Conservation (phyloP, 2,329 filamentous ascomycete species). For the Trichoderma endophyticum region DNA sequence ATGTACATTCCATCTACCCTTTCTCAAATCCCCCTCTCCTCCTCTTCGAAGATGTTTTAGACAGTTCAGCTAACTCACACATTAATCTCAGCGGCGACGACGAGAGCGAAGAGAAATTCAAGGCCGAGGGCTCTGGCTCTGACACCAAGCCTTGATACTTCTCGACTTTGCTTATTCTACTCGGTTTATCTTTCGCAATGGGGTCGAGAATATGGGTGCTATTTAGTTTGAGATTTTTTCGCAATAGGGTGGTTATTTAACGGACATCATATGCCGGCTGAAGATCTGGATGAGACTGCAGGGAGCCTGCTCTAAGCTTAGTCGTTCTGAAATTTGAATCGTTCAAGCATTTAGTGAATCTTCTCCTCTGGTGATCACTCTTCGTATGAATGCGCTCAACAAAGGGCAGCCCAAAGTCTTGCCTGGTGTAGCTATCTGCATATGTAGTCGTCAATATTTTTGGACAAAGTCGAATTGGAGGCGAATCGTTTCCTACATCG, state of each 20-base stretch:
- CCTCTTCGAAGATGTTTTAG: neutral
- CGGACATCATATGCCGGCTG: neutral
- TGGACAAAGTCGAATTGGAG: rapidly evolving
- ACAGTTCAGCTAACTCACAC: neutral
- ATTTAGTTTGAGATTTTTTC: neutral
- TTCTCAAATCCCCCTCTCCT: too few species aligned
- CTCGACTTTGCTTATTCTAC: neutral
- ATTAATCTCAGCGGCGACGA: neutral
- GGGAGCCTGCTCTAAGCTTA: neutral
- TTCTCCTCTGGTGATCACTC: neutral
- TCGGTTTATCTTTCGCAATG: neutral
- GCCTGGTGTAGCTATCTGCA: neutral
- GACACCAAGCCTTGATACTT: neutral
- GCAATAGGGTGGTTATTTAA: neutral
- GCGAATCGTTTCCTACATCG: neutral
- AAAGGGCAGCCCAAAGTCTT: neutral
- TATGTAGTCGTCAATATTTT: neutral
- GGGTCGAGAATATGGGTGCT: neutral
- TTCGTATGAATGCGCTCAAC: neutral
- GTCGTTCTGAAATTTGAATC: neutral
- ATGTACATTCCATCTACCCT: neutral
- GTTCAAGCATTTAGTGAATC: neutral
- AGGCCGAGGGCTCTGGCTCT: neutral
- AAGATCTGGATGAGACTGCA: neutral
- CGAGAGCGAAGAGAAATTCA: neutral